Conservation (phyloP, 352 stramenopile genomes). For the Pythium phragmiticola region DNA sequence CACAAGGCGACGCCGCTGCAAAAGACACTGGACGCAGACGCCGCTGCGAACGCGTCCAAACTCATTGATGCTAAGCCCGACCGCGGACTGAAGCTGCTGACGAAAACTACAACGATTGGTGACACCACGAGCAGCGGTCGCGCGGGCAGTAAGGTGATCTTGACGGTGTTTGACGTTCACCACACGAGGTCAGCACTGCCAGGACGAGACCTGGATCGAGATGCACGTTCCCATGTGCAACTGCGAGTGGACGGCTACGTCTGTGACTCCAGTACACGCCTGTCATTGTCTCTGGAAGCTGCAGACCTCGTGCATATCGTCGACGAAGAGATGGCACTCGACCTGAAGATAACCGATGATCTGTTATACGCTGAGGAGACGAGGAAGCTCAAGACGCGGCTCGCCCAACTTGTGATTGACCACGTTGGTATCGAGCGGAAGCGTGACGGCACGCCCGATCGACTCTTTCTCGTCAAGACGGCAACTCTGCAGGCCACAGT, state of each 20-base stretch:
- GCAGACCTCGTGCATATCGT: slow-evolving; percentile 47
- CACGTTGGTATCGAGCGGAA: slow-evolving; percentile 54
- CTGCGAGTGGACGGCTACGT: slow-evolving; percentile 68
- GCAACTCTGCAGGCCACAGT: background rate
- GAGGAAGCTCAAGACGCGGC: slow-evolving; percentile 16
- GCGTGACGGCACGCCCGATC: slow-evolving; percentile 43
- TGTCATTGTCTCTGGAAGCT: slow-evolving; percentile 48
- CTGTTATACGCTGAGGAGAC: slow-evolving; percentile 9
- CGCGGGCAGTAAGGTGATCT: slow-evolving; percentile 34
- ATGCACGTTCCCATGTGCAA: slow-evolving; percentile 7
- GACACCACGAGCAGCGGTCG: background rate
- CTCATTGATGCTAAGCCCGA: slow-evolving; percentile 52
- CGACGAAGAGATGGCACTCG: slow-evolving; percentile 13
- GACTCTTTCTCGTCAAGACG: slow-evolving; percentile 49
- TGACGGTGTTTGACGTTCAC: slow-evolving; percentile 61
- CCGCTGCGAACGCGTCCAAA: slow-evolving; percentile 41
- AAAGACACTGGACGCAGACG: slow-evolving; percentile 31
- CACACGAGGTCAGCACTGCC: slow-evolving; percentile 14
- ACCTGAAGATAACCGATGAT: background rate
- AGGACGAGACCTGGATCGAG: background rate
- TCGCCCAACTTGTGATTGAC: slow-evolving; percentile 47
- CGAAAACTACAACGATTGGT: slow-evolving; percentile 38
- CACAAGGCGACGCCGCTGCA: slow-evolving; percentile 65
- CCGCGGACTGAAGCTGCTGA: slow-evolving; percentile 65
- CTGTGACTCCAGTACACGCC: slow-evolving; percentile 38